Conservation (phyloP, 345 rosid genomes). For the Viola odorata region DNA sequence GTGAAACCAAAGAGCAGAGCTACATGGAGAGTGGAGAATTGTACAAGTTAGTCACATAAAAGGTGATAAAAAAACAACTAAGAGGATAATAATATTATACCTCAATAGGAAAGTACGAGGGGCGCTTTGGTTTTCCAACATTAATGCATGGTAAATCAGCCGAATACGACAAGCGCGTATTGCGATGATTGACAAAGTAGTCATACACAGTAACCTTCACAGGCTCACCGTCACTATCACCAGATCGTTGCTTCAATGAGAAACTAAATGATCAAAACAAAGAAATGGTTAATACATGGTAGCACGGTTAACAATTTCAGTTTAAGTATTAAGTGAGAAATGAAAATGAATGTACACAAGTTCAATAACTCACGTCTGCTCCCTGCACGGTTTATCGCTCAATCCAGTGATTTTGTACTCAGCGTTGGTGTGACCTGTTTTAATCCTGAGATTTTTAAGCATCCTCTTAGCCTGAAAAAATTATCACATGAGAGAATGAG, state of each 20-base stretch:
- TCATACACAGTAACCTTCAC: conserved; percentile 17
- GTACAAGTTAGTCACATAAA: not conserved
- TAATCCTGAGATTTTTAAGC: conserved; percentile 29
- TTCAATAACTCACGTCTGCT: conserved; percentile 13
- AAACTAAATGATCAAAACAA: not conserved
- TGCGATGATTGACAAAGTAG: conserved; percentile 12
- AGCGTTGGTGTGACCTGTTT: conserved; percentile 10
- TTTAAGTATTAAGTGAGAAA: not conserved
- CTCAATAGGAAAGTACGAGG: conserved; percentile 15
- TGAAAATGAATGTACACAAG: not conserved
- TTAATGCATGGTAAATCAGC: conserved; percentile 23
- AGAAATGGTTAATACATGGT: not conserved
- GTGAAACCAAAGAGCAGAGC: conserved; percentile 22
- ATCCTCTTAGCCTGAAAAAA: conserved; percentile 22
- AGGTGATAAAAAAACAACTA: not conserved
- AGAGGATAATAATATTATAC: not conserved
- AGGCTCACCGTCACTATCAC: not conserved
- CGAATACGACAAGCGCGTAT: conserved; percentile 14
- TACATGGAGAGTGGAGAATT: not conserved
- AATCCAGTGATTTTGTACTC: conserved; percentile 23
- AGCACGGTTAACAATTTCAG: not conserved
- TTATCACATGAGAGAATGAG: not conserved
- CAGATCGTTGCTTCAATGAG: conserved; percentile 12
- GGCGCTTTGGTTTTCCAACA: conserved; percentile 21
- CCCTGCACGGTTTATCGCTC: conserved; percentile 17